Evolutionary conservation across 495 filamentous ascomycete species (phyloP).

Genomic region (Penicillium odoratum): DNA sequence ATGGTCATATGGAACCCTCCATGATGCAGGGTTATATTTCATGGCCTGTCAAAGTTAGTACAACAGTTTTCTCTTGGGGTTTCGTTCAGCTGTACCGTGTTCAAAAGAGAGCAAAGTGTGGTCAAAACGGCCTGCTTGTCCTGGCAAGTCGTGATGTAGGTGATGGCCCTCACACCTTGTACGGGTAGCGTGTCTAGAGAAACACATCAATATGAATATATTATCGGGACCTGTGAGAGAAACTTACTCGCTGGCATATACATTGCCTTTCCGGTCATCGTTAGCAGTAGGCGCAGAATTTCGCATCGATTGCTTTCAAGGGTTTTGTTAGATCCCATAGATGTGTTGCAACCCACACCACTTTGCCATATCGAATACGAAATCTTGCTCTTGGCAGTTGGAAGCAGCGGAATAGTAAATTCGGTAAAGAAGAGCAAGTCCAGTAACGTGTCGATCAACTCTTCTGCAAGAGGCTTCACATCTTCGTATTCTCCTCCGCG

Average conservation of each 20-base stretch:
- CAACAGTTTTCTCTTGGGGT: background rate
- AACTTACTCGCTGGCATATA: constrained; percentile 77
- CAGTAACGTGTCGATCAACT: constrained; percentile 86
- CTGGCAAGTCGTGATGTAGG: constrained; percentile 81
- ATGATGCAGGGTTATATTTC: constrained; percentile 94
- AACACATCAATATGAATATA: constrained; percentile 15
- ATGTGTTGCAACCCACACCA: constrained; percentile 91
- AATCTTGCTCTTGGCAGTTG: constrained; percentile 74
- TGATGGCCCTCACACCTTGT: constrained; percentile 82
- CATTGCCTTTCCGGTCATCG: constrained; percentile 85
- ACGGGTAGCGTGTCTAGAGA: constrained; percentile 69
- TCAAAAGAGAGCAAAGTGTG: constrained; percentile 85
- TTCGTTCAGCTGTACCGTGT: constrained; percentile 67
- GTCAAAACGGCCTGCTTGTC: constrained; percentile 93
- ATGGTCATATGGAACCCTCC: constrained; percentile 94
- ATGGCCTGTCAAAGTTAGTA: constrained; percentile 63
- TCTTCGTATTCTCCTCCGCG: constrained; percentile 69
- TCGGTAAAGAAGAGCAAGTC: constrained; percentile 91
- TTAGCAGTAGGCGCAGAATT: constrained; percentile 81
- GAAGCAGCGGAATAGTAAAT: constrained; percentile 72
- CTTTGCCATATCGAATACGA: constrained; percentile 97
- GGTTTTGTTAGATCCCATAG: constrained; percentile 84
- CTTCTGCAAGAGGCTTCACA: constrained; percentile 85
- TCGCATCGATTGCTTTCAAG: constrained; percentile 91
- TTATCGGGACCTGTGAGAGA: background rate